Evolutionary conservation across 2,329 filamentous ascomycete genomes (phyloP).

Genomic region (Ilyonectria mors-panacis): DNA sequence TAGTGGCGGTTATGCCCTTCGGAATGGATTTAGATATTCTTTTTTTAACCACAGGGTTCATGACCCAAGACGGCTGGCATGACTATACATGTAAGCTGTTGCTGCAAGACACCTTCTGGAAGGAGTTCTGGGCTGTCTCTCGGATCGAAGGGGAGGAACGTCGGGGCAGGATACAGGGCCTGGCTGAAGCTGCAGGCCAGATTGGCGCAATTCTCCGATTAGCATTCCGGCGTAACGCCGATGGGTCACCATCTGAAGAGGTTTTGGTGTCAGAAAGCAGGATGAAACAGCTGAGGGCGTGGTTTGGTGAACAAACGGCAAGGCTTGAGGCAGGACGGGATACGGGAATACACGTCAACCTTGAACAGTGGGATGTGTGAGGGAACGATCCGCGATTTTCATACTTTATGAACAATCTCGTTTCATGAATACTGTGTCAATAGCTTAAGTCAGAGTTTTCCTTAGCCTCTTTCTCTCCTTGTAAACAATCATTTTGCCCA

Average conservation of each 20-base stretch:
- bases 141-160: constrained; percentile 37
- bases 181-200: constrained; percentile 43
- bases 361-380: too few species aligned
- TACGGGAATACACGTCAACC: too few species aligned
- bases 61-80: constrained; percentile 46
- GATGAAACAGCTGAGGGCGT: constrained; percentile 36
- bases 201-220: constrained; percentile 48
- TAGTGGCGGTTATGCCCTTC: constrained; percentile 44
- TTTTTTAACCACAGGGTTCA: constrained; percentile 46
- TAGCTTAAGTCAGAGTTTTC: too few species aligned
- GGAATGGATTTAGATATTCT: constrained; percentile 44
- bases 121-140: constrained; percentile 47
- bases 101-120: constrained; percentile 46
- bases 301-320: constrained; percentile 30
- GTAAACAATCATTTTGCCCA: too few species aligned
- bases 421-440: too few species aligned
- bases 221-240: constrained; percentile 45
- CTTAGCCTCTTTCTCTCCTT: too few species aligned
- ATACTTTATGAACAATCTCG: too few species aligned
- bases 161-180: constrained; percentile 28
- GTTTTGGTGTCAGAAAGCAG: constrained; percentile 33
- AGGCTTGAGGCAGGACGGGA: constrained; percentile 3
- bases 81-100: constrained; percentile 44
- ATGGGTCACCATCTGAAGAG: constrained; percentile 44
- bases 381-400: too few species aligned